Conservation (phyloP, 73 alveolate genomes). For the Symbiodinium pilosum region DNA sequence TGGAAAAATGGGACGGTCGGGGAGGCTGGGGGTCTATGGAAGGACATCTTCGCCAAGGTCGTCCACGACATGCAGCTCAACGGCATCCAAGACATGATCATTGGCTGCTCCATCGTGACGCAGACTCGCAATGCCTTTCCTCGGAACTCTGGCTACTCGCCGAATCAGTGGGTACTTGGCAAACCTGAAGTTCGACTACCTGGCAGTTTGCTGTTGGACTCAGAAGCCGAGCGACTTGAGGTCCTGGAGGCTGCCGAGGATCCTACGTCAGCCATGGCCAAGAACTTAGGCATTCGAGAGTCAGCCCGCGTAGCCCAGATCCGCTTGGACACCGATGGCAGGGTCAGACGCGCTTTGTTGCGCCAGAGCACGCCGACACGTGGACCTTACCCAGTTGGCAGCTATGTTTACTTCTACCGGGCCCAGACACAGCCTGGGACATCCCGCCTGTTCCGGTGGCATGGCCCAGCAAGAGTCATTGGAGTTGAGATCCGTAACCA, state of each 20-base stretch:
- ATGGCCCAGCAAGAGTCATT: slow-evolving; percentile 11
- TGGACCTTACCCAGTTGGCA: slow-evolving; percentile 19
- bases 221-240: background rate
- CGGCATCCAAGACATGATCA: background rate
- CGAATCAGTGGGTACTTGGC: slow-evolving; percentile 18
- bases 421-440: background rate
- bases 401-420: slow-evolving; percentile 16
- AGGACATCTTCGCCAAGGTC: background rate
- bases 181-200: background rate
- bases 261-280: background rate
- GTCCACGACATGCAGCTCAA: background rate
- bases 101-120: slow-evolving; percentile 8
- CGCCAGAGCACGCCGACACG: background rate
- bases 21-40: background rate
- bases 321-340: slow-evolving; percentile 11
- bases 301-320: slow-evolving; percentile 8
- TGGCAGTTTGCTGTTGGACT: background rate
- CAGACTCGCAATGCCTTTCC: slow-evolving; percentile 25
- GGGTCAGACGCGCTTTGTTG: slow-evolving; percentile 8
- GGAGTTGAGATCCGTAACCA: slow-evolving; percentile 24
- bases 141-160: background rate
- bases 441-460: background rate
- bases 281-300: background rate
- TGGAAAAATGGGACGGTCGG: slow-evolving; percentile 20
- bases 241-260: slow-evolving; percentile 8